Conservation (phyloP, 768 basidiomycete species). For the Russula virescens region DNA sequence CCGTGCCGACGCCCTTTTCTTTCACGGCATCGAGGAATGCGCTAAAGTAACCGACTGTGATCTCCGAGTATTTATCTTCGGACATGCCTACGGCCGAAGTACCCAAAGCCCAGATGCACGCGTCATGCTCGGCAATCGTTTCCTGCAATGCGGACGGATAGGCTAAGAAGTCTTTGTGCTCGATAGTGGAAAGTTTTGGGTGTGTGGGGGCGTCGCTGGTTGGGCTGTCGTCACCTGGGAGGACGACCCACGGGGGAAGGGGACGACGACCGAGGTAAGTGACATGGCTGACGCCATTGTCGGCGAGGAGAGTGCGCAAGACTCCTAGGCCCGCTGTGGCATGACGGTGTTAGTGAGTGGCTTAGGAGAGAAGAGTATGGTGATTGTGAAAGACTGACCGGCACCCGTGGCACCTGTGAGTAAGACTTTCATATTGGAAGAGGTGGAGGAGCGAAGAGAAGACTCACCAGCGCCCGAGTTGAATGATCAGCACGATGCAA, state of each 20-base stretch:
- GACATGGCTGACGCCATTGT: slow-evolving; percentile 22
- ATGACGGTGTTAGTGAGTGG: background rate
- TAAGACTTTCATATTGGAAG: slow-evolving; percentile 14
- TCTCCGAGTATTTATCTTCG: slow-evolving; percentile 23
- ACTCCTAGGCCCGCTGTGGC: slow-evolving; percentile 26
- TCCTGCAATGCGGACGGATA: slow-evolving; percentile 22
- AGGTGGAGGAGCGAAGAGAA: no score
- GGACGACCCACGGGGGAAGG: slow-evolving; percentile 23
- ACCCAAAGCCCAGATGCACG: slow-evolving; percentile 30
- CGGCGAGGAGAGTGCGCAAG: slow-evolving; percentile 23
- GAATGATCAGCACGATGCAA: no score
- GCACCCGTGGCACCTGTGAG: slow-evolving; percentile 23
- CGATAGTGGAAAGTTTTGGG: slow-evolving; percentile 25
- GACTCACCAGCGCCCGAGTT: no score
- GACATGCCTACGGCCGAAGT: slow-evolving; percentile 15
- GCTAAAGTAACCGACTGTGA: slow-evolving; percentile 29
- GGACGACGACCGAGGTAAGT: slow-evolving; percentile 28
- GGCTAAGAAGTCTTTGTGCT: slow-evolving; percentile 22
- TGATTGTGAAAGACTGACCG: background rate
- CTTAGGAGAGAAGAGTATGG: background rate
- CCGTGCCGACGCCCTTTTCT: slow-evolving; percentile 20
- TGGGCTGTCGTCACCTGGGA: slow-evolving; percentile 10
- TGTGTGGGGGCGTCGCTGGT: slow-evolving; percentile 8
- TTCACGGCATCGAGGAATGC: slow-evolving; percentile 15
- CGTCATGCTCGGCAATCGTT: slow-evolving; percentile 25